Percentiles rank a stretch among this genome's conserved stretches.
phyloP scores from a whole-genome alignment of 495 filamentous ascomycete species.

The Oidiodendron maius region DNA sequence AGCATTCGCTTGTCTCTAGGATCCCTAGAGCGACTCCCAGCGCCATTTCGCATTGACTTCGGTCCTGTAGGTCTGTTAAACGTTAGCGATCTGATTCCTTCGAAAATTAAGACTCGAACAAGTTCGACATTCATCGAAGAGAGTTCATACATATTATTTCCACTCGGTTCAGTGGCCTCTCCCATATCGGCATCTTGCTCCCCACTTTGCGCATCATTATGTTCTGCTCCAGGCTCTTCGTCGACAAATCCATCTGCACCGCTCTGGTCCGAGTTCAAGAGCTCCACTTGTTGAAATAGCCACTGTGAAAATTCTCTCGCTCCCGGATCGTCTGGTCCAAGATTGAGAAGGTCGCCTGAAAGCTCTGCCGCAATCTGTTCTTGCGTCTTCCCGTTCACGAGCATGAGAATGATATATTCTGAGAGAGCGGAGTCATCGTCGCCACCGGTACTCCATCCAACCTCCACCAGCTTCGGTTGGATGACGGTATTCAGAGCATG shows the following conservation, averaged over 20 bases:
- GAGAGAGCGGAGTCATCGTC: constrained; percentile 74
- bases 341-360: constrained; percentile 77
- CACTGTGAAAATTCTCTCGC: constrained; percentile 81
- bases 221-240: background rate
- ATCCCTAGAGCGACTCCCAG: constrained; percentile 17
- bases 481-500: constrained; percentile 72
- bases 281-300: constrained; percentile 80
- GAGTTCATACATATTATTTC: constrained; percentile 62
- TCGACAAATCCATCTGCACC: constrained; percentile 25
- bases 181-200: constrained; percentile 64
- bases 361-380: constrained; percentile 85
- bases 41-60: constrained; percentile 85
- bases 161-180: constrained; percentile 38
- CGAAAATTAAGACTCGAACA: no score
- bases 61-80: constrained; percentile 80
- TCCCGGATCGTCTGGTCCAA: constrained; percentile 76
- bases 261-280: constrained; percentile 58
- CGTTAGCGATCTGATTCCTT: constrained; percentile 22
- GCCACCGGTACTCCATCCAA: constrained; percentile 80
- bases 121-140: constrained; percentile 16
- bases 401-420: constrained; percentile 95
- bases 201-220: constrained; percentile 1
- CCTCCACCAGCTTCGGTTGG: constrained; percentile 90
- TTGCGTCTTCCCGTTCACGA: constrained; percentile 88
- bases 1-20: constrained; percentile 69